Evolutionary conservation across 352 stramenopile species (phyloP).

Genomic region (Phytopythium cucurbitacearum): DNA sequence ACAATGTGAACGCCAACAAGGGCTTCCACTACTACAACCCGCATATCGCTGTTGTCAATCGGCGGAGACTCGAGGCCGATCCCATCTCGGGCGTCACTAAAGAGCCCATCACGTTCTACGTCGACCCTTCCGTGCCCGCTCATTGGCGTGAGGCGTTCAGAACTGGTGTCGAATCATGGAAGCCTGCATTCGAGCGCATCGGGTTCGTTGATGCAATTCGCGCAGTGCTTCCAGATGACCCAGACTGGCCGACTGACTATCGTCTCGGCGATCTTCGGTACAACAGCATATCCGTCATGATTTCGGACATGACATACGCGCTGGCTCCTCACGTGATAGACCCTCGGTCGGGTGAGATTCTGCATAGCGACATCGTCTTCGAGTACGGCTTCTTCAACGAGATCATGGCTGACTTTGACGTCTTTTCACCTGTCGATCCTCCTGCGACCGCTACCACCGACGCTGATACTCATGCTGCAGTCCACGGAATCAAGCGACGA

Average conservation of each 20-base stretch:
- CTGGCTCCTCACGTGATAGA: slow-evolving; percentile 65
- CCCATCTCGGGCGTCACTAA: slow-evolving; percentile 25
- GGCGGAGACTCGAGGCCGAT: slow-evolving; percentile 52
- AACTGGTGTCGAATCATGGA: slow-evolving; percentile 70
- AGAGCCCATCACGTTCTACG: slow-evolving; percentile 72
- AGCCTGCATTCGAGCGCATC: slow-evolving; percentile 67
- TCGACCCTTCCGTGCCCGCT: slow-evolving; percentile 74
- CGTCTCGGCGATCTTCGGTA: slow-evolving; percentile 82
- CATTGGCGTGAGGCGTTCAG: slow-evolving; percentile 63
- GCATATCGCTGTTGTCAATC: slow-evolving; percentile 65
- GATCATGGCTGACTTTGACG: slow-evolving; percentile 49
- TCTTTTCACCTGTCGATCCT: slow-evolving; percentile 32
- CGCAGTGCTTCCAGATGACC: slow-evolving; percentile 57
- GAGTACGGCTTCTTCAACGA: slow-evolving; percentile 84
- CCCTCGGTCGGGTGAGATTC: slow-evolving; percentile 78
- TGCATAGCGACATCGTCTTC: slow-evolving; percentile 85
- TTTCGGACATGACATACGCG: slow-evolving; percentile 74
- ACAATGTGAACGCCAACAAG: slow-evolving; percentile 14
- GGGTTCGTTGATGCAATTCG: slow-evolving; percentile 70
- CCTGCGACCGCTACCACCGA: slow-evolving; percentile 7
- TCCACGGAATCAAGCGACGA: background rate
- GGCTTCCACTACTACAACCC: slow-evolving; percentile 50
- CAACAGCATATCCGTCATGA: slow-evolving; percentile 84
- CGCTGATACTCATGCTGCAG: background rate
- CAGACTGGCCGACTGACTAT: slow-evolving; percentile 77